Conservation (phyloP, 2,329 filamentous ascomycete genomes). For the Aspergillus japonicus region DNA sequence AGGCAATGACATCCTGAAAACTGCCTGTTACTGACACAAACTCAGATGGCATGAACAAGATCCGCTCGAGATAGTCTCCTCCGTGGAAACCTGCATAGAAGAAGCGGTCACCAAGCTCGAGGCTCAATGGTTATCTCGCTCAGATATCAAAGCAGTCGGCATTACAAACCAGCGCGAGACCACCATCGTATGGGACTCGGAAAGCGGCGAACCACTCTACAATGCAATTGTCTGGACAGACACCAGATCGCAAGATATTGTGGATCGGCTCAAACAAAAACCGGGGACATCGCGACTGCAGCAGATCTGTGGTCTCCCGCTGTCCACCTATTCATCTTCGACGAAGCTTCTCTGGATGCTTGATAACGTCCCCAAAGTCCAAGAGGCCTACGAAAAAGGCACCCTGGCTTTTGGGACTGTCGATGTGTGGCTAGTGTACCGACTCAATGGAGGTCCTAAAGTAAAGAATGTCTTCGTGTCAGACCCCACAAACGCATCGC, state of each 20-base stretch:
- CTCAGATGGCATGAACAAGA: conserved; percentile 85
- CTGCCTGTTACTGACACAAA: neutral
- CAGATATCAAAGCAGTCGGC: conserved; percentile 70
- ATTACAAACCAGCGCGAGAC: conserved; percentile 92
- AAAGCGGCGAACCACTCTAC: conserved; percentile 74
- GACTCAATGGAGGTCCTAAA: conserved; percentile 67
- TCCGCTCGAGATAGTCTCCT: conserved; percentile 69
- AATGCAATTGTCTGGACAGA: conserved; percentile 91
- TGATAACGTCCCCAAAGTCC: conserved; percentile 67
- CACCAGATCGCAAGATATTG: conserved; percentile 72
- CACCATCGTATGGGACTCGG: conserved; percentile 77
- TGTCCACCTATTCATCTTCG: conserved; percentile 84
- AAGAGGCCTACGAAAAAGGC: conserved; percentile 70
- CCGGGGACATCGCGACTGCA: conserved; percentile 66
- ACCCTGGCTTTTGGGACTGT: conserved; percentile 81
- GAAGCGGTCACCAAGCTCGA: conserved; percentile 69
- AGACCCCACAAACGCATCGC: conserved; percentile 80
- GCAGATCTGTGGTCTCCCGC: conserved; percentile 71
- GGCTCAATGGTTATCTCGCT: conserved; percentile 61
- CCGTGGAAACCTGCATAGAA: conserved; percentile 76
- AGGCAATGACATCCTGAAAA: conserved; percentile 33
- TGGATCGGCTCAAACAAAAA: conserved; percentile 69
- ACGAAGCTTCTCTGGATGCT: conserved; percentile 83
- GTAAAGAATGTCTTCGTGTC: conserved; percentile 70
- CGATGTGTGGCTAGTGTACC: conserved; percentile 83